These are phyloP conservation scores for Diaporthe destruens DNA, from an alignment of 2,329 filamentous ascomycete genomes.

Conservation along the genomic window DNA sequence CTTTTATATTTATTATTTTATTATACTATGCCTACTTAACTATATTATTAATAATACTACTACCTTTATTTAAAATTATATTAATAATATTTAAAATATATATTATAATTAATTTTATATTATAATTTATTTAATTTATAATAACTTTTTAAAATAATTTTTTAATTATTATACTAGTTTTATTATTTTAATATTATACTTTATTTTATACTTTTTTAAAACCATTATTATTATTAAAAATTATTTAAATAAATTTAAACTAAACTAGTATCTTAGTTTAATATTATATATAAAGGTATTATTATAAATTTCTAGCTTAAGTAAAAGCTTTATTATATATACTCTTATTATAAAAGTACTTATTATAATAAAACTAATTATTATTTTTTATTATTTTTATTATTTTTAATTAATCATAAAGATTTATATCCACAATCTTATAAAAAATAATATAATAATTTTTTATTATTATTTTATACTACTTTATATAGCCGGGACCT, in stretches of 20 bases:
- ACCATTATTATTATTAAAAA: not conserved
- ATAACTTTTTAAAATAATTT: not conserved
- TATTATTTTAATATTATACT: not conserved
- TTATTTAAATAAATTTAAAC: not conserved
- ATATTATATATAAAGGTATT: not conserved
- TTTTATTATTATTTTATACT: not conserved
- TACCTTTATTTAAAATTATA: not conserved
- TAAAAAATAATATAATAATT: not conserved
- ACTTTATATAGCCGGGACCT: no score
- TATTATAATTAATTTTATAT: conserved; percentile 4
- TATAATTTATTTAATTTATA: not conserved
- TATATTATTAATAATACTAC: not conserved
- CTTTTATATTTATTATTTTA: not conserved
- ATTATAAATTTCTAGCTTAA: not conserved
- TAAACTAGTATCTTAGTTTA: not conserved
- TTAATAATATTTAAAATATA: not conserved
- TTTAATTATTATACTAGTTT: not conserved
- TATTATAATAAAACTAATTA: not conserved
- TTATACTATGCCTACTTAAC: not conserved
- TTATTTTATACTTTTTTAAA: not conserved
- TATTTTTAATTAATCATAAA: not conserved
- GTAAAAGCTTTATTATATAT: not conserved
- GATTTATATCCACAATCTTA: not conserved
- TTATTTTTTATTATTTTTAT: not conserved
- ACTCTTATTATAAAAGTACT: not conserved